Conservation (phyloP, 23 red algal genomes). For the Gracilaria domingensis region DNA sequence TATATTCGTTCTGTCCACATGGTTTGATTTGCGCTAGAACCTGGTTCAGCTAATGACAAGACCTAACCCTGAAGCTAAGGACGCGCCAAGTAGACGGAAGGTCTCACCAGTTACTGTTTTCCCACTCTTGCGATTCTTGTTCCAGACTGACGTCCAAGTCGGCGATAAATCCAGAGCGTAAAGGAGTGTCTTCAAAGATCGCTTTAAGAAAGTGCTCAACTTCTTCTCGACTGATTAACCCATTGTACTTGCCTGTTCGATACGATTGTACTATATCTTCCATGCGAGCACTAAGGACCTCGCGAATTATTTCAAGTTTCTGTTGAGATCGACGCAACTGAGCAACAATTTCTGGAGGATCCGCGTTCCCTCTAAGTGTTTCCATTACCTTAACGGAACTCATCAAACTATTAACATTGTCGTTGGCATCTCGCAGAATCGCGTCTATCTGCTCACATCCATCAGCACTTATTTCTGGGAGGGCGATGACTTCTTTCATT, state of each 20-base stretch:
- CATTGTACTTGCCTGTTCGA: constrained; percentile 71
- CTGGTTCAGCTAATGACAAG: background rate
- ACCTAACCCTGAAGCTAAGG: no score
- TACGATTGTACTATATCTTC: constrained; percentile 66
- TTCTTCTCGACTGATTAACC: constrained; percentile 45
- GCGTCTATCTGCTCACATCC: constrained; percentile 72
- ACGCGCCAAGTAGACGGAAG: no score
- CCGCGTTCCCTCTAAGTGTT: constrained; percentile 17
- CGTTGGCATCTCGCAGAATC: constrained; percentile 61
- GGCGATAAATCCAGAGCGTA: constrained; percentile 56
- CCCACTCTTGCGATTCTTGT: constrained; percentile 65
- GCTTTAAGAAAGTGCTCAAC: constrained; percentile 65
- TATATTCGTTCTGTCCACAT: no score
- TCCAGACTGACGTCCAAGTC: constrained; percentile 62
- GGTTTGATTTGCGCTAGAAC: no score
- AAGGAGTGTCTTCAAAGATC: constrained; percentile 79
- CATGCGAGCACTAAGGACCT: constrained; percentile 77
- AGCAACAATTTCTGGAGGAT: constrained; percentile 46
- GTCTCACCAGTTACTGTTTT: constrained; percentile 71
- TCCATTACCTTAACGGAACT: constrained; percentile 41
- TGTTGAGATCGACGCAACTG: constrained; percentile 27
- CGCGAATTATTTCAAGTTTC: constrained; percentile 25
- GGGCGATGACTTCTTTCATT: constrained; percentile 47
- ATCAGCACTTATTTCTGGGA: constrained; percentile 70
- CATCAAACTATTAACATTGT: constrained; percentile 59